Conservation (phyloP, 805 yeast species). For the Cyberlindnera misumaiensis region DNA sequence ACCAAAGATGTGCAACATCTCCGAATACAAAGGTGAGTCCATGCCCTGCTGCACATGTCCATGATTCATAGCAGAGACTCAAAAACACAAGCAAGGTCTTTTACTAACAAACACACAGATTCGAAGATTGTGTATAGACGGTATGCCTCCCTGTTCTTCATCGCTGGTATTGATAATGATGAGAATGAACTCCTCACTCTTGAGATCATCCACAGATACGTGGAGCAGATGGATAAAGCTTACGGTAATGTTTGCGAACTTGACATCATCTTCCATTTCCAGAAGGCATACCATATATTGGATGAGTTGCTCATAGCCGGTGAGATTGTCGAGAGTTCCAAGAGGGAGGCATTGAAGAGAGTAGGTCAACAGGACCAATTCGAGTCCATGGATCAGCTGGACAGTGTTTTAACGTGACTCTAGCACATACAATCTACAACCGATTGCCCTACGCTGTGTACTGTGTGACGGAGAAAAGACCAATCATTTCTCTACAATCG, state of each 20-base stretch:
- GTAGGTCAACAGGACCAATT: conserved; percentile 82
- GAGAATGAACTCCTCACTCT: conserved; percentile 84
- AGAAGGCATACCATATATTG: conserved; percentile 84
- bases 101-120: conserved; percentile 27
- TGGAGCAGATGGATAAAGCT: conserved; percentile 92
- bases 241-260: conserved; percentile 95
- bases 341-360: conserved; percentile 67
- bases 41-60: background rate
- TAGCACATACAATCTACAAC: too few relatives aligned
- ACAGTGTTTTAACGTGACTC: conserved; percentile 31
- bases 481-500: conserved; percentile 9
- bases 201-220: conserved; percentile 87
- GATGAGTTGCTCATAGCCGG: conserved; percentile 92
- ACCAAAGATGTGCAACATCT: conserved; percentile 72
- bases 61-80: background rate
- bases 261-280: conserved; percentile 94
- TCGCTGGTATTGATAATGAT: conserved; percentile 74
- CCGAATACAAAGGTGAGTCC: conserved; percentile 15
- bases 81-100: too few relatives aligned
- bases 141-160: conserved; percentile 88
- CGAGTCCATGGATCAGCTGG: conserved; percentile 66
- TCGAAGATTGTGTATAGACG: conserved; percentile 83
- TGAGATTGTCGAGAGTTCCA: conserved; percentile 74
- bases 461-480: background rate
- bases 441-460: background rate